Conservation (phyloP, 257 asterid genomes). For the Datura wrightii region DNA sequence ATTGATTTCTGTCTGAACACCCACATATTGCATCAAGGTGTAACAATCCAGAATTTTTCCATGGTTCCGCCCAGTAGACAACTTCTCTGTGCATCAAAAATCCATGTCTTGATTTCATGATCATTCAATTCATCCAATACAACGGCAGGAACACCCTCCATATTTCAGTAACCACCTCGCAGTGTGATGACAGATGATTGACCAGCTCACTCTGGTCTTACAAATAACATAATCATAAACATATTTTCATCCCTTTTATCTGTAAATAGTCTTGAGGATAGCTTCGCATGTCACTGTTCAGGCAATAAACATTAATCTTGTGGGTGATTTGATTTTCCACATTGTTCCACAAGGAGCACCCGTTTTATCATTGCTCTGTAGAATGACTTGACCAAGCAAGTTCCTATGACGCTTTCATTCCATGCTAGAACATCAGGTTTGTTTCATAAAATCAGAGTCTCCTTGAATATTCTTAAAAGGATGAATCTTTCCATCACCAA, state of each 20-base stretch:
- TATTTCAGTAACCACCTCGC: slow-evolving; percentile 8
- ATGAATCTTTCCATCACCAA: slow-evolving; percentile 17
- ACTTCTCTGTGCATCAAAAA: neutral
- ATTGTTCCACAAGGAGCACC: neutral
- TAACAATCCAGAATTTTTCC: slow-evolving; percentile 20
- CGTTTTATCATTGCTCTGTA: neutral
- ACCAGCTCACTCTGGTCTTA: slow-evolving; percentile 11
- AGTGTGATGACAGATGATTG: slow-evolving; percentile 8
- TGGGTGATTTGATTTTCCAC: neutral
- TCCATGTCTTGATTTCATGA: neutral
- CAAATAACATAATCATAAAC: neutral
- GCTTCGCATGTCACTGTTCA: neutral
- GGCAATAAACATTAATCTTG: neutral
- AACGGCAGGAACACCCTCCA: slow-evolving; percentile 24
- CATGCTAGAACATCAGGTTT: neutral
- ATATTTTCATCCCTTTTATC: neutral
- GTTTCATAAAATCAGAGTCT: neutral
- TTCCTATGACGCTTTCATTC: neutral
- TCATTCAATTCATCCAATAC: neutral
- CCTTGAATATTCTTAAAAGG: neutral
- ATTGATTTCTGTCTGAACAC: neutral
- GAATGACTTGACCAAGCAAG: slow-evolving; percentile 20
- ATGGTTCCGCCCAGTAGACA: neutral
- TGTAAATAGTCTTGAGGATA: neutral
- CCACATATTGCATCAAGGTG: neutral